Evolutionary conservation across 345 rosid species (phyloP), one percentile per base, ranked within the genome.

Genomic region (Eucalyptus rudis): DNA sequence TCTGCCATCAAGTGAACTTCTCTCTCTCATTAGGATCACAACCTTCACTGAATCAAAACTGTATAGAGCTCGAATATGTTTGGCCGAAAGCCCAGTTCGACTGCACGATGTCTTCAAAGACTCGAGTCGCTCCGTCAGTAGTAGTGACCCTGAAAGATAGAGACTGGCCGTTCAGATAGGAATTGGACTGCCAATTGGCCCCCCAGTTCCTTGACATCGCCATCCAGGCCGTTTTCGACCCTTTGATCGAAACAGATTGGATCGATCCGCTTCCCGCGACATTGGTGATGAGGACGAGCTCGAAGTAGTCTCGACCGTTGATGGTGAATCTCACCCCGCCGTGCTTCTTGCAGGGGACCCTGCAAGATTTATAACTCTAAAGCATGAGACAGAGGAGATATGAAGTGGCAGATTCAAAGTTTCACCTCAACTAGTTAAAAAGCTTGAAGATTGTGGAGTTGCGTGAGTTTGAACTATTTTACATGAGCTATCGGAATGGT

Each of bases 151-250:
- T 91, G 93, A 97, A 96, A 47, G 99, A 97, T 71, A 97, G 85
- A 40, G 98, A 91, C 90, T 97, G 99, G 3, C 95, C 97, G 58
- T 97, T 91, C 58, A 97, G 97, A 88, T 95, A 94, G 49, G 95
- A 91, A 87, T 97, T 97, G 45, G 99, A 96, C 90, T 96, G 99
- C 99, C 99, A 97, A 58, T 97, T 96, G 49, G 98, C 96, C 80
- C 99, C 98, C 99, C 99, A 96, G 85, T 97, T 97, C 62, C 99
- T 95, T 24, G 99, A 96, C 99, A 96, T 96, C 1, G 99, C 90
- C 94, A 94, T 91, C 99, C 99, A 97, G 31, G 91, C 92, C 2
- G 96, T 96, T 80, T 91, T 95, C n/a, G 97, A 91, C 33, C 99
- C 98, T 90, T 96, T 97, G 33, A 97, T 93, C 14, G 93, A 96